Conservation (phyloP, 2,329 filamentous ascomycete species). For the Pezicula radicicola region DNA sequence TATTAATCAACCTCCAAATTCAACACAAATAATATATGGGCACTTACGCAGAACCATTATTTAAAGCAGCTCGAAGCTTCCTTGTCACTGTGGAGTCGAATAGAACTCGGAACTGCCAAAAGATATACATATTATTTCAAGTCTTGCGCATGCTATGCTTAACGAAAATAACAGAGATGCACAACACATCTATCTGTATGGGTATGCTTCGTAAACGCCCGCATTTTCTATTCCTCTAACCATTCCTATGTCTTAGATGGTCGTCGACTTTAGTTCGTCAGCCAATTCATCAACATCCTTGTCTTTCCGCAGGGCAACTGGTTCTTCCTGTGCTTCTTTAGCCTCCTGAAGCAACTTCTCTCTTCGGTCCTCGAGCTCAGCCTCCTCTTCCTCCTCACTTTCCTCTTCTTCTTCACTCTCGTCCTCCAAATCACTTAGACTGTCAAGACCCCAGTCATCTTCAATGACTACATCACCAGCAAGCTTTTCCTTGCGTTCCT, state of each 20-base stretch:
- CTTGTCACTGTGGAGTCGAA: too few relatives aligned
- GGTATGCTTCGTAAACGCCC: neutral
- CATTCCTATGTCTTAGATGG: neutral
- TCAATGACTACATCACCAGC: conserved; percentile 67
- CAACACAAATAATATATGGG: too few relatives aligned
- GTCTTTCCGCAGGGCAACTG: conserved; percentile 67
- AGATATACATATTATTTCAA: too few relatives aligned
- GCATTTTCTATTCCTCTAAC: neutral
- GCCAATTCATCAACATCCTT: conserved; percentile 80
- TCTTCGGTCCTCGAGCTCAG: conserved; percentile 58
- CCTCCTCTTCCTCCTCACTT: conserved; percentile 60
- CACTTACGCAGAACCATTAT: too few relatives aligned
- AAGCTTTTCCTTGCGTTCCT: conserved; percentile 72
- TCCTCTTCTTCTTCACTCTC: conserved; percentile 68
- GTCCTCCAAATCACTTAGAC: conserved; percentile 76
- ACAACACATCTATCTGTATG: too few relatives aligned
- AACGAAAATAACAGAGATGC: too few relatives aligned
- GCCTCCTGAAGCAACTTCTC: conserved; percentile 69
- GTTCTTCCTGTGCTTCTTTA: conserved; percentile 70
- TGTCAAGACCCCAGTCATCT: conserved; percentile 81
- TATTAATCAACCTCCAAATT: too few relatives aligned
- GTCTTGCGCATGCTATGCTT: too few relatives aligned
- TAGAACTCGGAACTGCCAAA: too few relatives aligned
- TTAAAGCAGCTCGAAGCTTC: too few relatives aligned
- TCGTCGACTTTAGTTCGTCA: conserved; percentile 67